Base-by-base conservation (phyloP, 2,329 filamentous ascomycete species). In the Aureobasidium sp. region DNA sequence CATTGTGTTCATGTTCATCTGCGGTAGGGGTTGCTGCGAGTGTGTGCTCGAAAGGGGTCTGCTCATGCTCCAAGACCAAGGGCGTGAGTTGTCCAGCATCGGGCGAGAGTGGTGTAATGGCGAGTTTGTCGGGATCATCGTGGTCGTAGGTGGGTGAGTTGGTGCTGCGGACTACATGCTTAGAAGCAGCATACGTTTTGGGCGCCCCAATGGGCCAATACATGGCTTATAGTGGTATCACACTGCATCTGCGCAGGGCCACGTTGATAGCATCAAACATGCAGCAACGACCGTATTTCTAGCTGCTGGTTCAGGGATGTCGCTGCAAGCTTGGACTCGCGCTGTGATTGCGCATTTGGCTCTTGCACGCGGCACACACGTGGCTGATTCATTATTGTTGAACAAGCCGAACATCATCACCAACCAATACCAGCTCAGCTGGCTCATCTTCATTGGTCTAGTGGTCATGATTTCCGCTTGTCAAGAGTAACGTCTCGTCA, bases 171-270 rank as follows among this genome's bases (percentile, higher is more conserved):
- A 75, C 73, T 60, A 78, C 74, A 70, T 81, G 83, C 75, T 84
- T 89, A 77, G 81, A 88, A 68, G 88, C 88, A 70, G 89, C 86
- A 78, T 90, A 93, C 73, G 92, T 85, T 73, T 86, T 85, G 71
- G 90, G 89, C 72, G 89, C 89, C 74, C 88, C 89, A 74, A 91
- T 84, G 70, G 90, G 90, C 90, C 90, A 95, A 81, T 95, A 95
- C 90, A 94, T 95, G 80, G 68, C 69, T 54, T 62, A 59, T 47
- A 19, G 15, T 46, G n/a, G 4, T 55, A 29, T 57, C 21, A 38
- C 51, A 57, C 51, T 53, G 51, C 60, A 61, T 61, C 27, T 58
- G 54, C 53, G 51, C 60, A 57, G 29, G 21, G 25, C n/a, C 51
- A 61, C 54, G 15, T 31, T 21, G 43, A 29, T 15, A 23, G 21